Base-by-base conservation (phyloP, 495 filamentous ascomycete species). In the Xylaria grammica region DNA sequence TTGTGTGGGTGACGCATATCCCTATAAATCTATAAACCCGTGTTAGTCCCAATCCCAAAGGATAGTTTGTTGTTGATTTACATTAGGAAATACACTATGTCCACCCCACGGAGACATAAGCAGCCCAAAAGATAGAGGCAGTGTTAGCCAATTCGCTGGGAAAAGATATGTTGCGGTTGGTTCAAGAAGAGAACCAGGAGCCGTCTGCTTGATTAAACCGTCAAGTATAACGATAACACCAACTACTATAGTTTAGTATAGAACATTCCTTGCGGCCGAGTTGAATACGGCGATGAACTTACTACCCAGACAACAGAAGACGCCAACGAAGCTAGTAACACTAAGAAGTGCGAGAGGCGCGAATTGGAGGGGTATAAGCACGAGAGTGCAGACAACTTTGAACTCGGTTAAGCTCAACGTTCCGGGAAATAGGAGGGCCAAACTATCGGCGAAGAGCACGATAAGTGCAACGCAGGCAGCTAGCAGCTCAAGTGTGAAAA, bases 21-120 rank as follows among this genome's bases (percentile, higher is more conserved):
- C 55, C 93, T 86, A 74, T 97, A 99, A 70, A 99, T 97, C 79
- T 83, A 45, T 29, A 32, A 7, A 15, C 10, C 4, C 13, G 20
- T 27, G 26, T 65, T 19, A 60, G 63, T 34, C 3, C 24, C 1
- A 29, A 10, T 9, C 1, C 9, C n/a, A n/a, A 7, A 34, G 32
- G 27, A 62, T 52, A 34, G 19, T 10, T 20, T n/a, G 10, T 10
- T 19, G 15, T 46, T 46, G 10, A 44, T 74, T 50, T 73, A 82
- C 80, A 70, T 96, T 97, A 2, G 95, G 95, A 72, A 99, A 97
- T 29, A 99, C 95, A 57, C 87, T 85, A 72, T 98, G 95, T 8
- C 95, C 95, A 67, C 95, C 95, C 93, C 93, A 99, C 1, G 94
- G 93, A 26, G 93, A 91, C 93, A 97, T 97, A 29, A 98, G 82